phyloP scores from a whole-genome alignment of 768 basidiomycete species.

The Amanita molliuscula region DNA sequence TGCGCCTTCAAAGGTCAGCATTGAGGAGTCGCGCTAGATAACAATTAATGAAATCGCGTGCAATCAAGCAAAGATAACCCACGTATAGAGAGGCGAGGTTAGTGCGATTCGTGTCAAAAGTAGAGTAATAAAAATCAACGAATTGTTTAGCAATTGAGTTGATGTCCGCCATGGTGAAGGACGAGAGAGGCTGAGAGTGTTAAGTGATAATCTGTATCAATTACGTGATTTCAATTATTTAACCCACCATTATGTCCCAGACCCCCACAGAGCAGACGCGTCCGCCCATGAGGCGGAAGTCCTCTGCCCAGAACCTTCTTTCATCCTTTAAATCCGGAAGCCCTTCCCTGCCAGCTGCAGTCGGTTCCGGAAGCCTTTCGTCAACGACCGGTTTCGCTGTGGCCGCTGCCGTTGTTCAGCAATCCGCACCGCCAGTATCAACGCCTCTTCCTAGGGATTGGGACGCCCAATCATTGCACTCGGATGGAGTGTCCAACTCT shows the following conservation, averaged over 20 bases:
- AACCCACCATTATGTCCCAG: constrained; percentile 23
- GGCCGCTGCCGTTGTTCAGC: constrained; percentile 20
- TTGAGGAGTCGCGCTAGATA: constrained; percentile 62
- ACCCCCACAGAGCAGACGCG: constrained; percentile 27
- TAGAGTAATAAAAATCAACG: constrained; percentile 71
- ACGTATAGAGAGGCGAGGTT: constrained; percentile 68
- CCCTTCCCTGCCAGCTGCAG: constrained; percentile 22
- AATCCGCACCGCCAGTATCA: constrained; percentile 30
- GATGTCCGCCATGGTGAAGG: constrained; percentile 57
- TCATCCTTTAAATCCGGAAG: constrained; percentile 52
- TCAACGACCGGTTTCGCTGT: constrained; percentile 27
- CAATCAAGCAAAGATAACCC: constrained; percentile 21
- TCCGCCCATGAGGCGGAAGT: constrained; percentile 73
- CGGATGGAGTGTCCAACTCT: constrained; percentile 26
- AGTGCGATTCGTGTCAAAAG: constrained; percentile 59
- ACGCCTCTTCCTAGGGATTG: constrained; percentile 47
- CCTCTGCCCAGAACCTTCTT: constrained; percentile 76
- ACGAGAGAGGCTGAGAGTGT: background rate
- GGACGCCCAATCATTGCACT: constrained; percentile 62
- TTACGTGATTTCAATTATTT: constrained; percentile 1
- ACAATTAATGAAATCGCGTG: constrained; percentile 17
- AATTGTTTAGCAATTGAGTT: constrained; percentile 70
- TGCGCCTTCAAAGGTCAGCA: constrained; percentile 73
- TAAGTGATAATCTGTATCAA: background rate
- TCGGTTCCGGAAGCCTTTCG: constrained; percentile 22